Evolutionary conservation across 2,329 filamentous ascomycete genomes (phyloP).

Genomic region (Ceratocystis lukuohia): DNA sequence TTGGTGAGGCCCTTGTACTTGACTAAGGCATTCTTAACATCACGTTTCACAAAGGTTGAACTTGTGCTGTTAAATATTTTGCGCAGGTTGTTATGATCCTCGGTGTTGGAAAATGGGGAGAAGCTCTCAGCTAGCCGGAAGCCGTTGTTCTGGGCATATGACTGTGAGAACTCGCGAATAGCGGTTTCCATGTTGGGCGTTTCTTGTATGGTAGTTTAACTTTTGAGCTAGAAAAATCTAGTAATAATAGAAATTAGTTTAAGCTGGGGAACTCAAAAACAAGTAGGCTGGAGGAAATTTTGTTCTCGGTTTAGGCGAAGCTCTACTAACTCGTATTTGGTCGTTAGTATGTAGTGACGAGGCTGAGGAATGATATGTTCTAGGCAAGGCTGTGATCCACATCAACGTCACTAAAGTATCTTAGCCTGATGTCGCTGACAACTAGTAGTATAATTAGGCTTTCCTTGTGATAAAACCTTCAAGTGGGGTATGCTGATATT

Average conservation of each 20-base stretch:
- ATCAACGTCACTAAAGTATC: neutral
- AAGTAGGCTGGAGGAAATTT: neutral
- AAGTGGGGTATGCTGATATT: no score
- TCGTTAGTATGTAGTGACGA: neutral
- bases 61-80: slow-evolving; percentile 61
- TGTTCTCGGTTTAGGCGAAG: neutral
- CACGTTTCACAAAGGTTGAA: slow-evolving; percentile 47
- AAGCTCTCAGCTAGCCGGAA: slow-evolving; percentile 62
- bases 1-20: slow-evolving; percentile 43
- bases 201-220: neutral
- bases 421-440: neutral
- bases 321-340: neutral
- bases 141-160: slow-evolving; percentile 52
- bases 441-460: neutral
- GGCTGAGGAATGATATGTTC: slow-evolving; percentile 5
- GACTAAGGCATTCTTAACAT: slow-evolving; percentile 59
- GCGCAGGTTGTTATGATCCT: slow-evolving; percentile 51
- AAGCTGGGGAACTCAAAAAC: neutral
- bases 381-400: slow-evolving; percentile 5
- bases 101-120: slow-evolving; percentile 51
- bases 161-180: slow-evolving; percentile 59
- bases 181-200: slow-evolving; percentile 46
- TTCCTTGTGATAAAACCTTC: no score
- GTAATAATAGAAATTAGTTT: neutral
- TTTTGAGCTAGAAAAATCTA: neutral